Percentiles rank a stretch among this genome's conserved stretches.
Evolutionary conservation across 768 basidiomycete genomes (phyloP).

Genomic region (Mycena maculata): DNA sequence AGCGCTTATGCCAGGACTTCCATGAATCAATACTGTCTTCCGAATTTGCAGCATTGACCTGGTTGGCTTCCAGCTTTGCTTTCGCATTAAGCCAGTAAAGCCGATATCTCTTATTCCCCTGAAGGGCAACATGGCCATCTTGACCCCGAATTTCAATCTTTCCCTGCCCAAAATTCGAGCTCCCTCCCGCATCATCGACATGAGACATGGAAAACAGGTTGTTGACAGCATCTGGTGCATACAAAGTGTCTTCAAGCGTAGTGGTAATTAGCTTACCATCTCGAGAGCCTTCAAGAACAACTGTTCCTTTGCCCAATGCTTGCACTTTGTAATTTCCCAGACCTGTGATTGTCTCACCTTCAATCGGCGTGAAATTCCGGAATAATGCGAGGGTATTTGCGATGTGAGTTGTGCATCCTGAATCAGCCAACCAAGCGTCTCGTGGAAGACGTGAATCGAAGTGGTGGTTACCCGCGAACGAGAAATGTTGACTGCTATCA

Average conservation of each 20-base stretch:
- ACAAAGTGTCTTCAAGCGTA: slow-evolving; percentile 1
- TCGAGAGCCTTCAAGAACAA: not conserved
- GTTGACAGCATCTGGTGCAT: not conserved
- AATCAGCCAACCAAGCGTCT: slow-evolving; percentile 13
- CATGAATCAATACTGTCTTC: not conserved
- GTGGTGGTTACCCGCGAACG: slow-evolving; percentile 2
- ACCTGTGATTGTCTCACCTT: slow-evolving; percentile 9
- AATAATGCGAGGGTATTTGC: slow-evolving; percentile 5
- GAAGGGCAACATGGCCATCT: too few species aligned
- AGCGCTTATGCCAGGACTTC: too few species aligned
- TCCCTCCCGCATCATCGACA: too few species aligned
- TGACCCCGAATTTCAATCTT: too few species aligned
- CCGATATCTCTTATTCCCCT: not conserved
- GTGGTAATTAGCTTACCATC: not conserved
- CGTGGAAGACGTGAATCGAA: slow-evolving; percentile 9
- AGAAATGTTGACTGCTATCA: not conserved
- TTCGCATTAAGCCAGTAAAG: slow-evolving; percentile 4
- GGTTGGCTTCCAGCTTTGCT: not conserved
- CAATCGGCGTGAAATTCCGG: slow-evolving; percentile 1
- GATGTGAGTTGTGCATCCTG: slow-evolving; percentile 15
- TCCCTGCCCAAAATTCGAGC: too few species aligned
- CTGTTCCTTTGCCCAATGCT: slow-evolving; percentile 11
- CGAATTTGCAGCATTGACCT: not conserved
- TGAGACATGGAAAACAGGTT: too few species aligned
- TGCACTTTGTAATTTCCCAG: not conserved